Conservation (phyloP, 495 filamentous ascomycete species). For the Niebla homalea region DNA sequence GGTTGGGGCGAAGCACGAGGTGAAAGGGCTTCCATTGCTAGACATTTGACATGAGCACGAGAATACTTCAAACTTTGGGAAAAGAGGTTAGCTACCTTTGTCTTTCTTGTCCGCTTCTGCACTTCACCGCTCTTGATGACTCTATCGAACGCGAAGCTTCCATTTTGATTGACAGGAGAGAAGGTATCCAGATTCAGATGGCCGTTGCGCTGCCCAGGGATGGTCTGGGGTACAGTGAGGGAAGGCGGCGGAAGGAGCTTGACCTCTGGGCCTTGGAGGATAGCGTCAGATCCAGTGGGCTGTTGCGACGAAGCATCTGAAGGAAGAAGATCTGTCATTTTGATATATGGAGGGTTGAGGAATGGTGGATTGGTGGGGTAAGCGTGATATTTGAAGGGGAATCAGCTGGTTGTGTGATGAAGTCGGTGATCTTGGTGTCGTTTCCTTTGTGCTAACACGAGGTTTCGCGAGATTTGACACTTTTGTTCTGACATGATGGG, state of each 20-base stretch:
- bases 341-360: neutral
- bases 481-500: no score
- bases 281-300: neutral
- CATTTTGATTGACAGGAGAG: constrained; percentile 84
- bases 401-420: no score
- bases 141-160: constrained; percentile 87
- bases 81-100: constrained; percentile 52
- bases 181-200: constrained; percentile 48
- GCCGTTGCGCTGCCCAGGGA: constrained; percentile 25
- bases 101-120: constrained; percentile 78
- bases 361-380: no score
- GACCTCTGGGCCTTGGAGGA: neutral
- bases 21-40: constrained; percentile 72
- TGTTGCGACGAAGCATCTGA: neutral
- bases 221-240: neutral
- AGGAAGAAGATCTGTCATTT: neutral
- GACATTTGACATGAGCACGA: constrained; percentile 12
- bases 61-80: neutral
- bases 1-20: constrained; percentile 81
- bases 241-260: neutral
- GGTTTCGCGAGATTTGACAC: no score
- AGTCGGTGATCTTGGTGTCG: no score
- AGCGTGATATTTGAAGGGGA: no score
- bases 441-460: no score
- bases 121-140: constrained; percentile 81